Base-by-base conservation (phyloP, 1,284 basidiomycete species). In the Pascua guehoae region DNA sequence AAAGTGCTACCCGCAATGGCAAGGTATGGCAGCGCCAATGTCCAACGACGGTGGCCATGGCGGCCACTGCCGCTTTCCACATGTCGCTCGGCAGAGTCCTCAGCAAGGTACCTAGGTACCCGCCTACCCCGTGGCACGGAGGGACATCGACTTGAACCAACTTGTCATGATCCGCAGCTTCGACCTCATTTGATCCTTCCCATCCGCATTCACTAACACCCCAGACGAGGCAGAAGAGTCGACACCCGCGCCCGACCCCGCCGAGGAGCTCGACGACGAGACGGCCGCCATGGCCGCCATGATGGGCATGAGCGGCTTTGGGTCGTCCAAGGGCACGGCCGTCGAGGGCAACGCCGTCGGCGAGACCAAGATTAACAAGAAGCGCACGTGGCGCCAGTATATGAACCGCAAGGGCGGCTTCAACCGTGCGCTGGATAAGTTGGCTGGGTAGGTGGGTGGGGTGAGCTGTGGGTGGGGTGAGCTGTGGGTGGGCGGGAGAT, bases 281-380 rank as follows among this genome's bases (percentile, higher is more conserved):
- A 76, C 91, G 40, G 83, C 83, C 45, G 86, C 84, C 49, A 92
- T 97, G 88, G 89, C 88, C 80, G 84, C 87, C 36, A 85, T 87
- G 83, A 93, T 98, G 89, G 94, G 94, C 46, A 81, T 98, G 69
- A 74, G 79, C 49, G 90, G 91, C 1, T 98, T 98, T 72, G 91
- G 88, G 8, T 83, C 86, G 0, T 96, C 94, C 0, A 96, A 97
- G 80, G 87, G 87, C 51, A 89, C 88, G 68, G 83, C 81, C 51
- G 88, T 91, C 41, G 80, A 82, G 12, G 63, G 66, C 41, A 73
- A 78, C 39, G 77, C 71, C 9, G 43, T 49, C n/a, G 92, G 92
- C 39, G 71, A 65, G 2, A 84, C 83, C 1, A 77, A 86, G 54
- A 79, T 96, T 66, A 94, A 94, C 82, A 91, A 93, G 78, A 84